phyloP scores from a whole-genome alignment of 202 grass and related monocot species.

The Sporobolus alterniflorus region DNA sequence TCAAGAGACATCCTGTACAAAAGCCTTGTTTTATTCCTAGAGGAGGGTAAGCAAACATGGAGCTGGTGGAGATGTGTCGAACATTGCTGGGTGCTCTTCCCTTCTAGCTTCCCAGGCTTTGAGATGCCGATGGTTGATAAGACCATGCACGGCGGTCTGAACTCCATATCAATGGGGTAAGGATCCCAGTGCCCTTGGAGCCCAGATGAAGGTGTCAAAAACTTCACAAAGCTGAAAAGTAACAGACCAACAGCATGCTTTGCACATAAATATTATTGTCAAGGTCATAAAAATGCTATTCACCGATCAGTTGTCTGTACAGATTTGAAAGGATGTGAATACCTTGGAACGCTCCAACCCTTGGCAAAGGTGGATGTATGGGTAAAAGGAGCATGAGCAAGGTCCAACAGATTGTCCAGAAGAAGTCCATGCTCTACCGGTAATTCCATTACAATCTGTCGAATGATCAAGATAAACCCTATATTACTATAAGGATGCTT shows the following conservation, averaged over 20 bases:
- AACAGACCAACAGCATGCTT: conserved; percentile 15
- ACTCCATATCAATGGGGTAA: conserved; percentile 98
- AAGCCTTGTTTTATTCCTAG: conserved; percentile 89
- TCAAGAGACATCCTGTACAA: conserved; percentile 93
- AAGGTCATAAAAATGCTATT: not conserved
- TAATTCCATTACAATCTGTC: conserved; percentile 96
- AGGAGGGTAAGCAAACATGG: conserved; percentile 90
- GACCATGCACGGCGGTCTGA: conserved; percentile 93
- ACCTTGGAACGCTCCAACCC: conserved; percentile 99
- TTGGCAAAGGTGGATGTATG: conserved; percentile 96
- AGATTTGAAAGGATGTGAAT: not conserved
- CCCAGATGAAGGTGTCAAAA: conserved; percentile 90
- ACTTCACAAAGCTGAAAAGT: conserved; percentile 79
- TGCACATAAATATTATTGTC: not conserved
- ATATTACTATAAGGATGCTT: conserved; percentile 8
- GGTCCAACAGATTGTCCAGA: conserved; percentile 95
- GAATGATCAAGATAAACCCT: conserved; percentile 25
- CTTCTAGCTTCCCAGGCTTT: conserved; percentile 92
- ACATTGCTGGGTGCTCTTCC: conserved; percentile 77
- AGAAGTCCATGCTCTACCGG: conserved; percentile 96
- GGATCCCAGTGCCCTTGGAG: conserved; percentile 97
- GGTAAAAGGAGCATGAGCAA: conserved; percentile 99
- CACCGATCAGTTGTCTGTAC: not conserved
- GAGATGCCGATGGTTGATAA: conserved; percentile 95
- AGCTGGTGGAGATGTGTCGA: conserved; percentile 94